These are phyloP conservation scores for Pseudoscleropodium purum DNA, from an alignment of 225 moss, liverwort and hornwort genomes.

Conservation along the genomic window DNA sequence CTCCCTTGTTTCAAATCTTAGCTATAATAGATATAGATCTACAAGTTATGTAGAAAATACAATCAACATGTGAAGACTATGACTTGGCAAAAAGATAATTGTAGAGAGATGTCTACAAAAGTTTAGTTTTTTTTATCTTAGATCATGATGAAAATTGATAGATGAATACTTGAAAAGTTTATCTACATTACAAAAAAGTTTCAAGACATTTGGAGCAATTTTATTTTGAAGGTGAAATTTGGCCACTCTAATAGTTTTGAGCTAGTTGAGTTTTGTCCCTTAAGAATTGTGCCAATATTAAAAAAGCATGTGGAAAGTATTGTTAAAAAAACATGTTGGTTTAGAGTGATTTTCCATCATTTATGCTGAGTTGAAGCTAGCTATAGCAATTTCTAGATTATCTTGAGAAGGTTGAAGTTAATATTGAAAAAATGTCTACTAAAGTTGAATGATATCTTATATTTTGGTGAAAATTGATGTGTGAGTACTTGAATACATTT, in stretches of 20 bases:
- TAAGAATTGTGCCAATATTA: fast-evolving
- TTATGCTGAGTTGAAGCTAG: no score
- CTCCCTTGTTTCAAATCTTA: not conserved
- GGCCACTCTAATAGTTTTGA: no score
- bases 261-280: fast-evolving
- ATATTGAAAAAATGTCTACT: no score
- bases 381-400: no score
- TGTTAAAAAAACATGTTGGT: fast-evolving
- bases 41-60: not conserved
- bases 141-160: not conserved
- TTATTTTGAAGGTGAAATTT: no score
- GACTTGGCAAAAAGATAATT: not conserved
- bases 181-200: not conserved
- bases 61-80: fast-evolving
- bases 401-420: no score
- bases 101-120: not conserved
- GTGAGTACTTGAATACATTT: no score
- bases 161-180: not conserved
- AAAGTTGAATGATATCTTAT: no score
- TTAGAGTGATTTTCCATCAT: no score
- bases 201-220: not conserved
- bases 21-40: not conserved
- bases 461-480: no score
- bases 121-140: no score
- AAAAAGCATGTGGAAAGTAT: no score